Conservation (phyloP, 306 rosid species). For the Chamaecrista fasciculata region DNA sequence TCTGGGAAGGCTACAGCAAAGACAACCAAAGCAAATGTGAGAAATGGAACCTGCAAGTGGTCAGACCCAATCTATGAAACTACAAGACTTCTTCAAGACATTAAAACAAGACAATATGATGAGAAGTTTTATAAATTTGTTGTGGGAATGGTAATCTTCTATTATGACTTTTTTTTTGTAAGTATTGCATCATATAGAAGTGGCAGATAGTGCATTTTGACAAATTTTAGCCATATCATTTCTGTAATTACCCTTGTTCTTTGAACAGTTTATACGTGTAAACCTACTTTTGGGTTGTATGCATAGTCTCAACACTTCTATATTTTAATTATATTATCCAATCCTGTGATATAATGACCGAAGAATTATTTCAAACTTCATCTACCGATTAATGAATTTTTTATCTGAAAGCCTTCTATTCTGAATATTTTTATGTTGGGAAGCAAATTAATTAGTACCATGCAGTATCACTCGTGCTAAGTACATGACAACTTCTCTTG, state of each 20-base stretch:
- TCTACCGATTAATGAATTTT: background rate
- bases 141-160: constrained; percentile 78
- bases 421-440: constrained; percentile 8
- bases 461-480: background rate
- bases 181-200: constrained; percentile 1
- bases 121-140: constrained; percentile 87
- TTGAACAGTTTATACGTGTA: background rate
- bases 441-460: constrained; percentile 12
- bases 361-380: constrained; percentile 2
- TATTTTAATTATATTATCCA: constrained; percentile 18
- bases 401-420: constrained; percentile 18
- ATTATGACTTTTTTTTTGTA: constrained; percentile 25
- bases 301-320: background rate
- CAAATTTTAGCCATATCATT: background rate
- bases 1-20: constrained; percentile 85
- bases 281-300: constrained; percentile 13
- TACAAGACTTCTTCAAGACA: constrained; percentile 91
- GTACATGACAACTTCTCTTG: background rate
- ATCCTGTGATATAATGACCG: constrained; percentile 5
- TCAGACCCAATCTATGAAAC: constrained; percentile 97
- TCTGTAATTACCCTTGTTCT: constrained; percentile 3
- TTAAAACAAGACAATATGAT: constrained; percentile 77
- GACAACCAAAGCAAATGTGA: constrained; percentile 95
- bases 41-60: constrained; percentile 99
- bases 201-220: constrained; percentile 6